Conservation (phyloP, 2,329 filamentous ascomycete species). For the Elsinoe necatrix region DNA sequence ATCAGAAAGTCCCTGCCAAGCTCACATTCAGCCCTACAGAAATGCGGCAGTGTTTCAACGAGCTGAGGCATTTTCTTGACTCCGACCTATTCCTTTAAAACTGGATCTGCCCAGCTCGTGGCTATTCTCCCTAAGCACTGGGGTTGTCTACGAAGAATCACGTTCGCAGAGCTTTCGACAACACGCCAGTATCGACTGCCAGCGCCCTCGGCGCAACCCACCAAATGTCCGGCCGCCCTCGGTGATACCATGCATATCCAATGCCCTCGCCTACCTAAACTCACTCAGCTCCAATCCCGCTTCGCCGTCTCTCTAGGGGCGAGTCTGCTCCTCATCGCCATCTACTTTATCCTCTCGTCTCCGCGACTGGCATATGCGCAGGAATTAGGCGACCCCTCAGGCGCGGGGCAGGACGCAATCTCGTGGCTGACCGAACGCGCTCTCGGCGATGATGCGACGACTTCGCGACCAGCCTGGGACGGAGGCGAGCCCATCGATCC, state of each 20-base stretch:
- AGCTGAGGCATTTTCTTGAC: constrained; percentile 3
- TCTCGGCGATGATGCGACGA: not conserved
- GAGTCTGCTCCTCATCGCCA: constrained; percentile 49
- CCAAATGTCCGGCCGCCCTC: constrained; percentile 2
- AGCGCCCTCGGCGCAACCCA: constrained; percentile 8
- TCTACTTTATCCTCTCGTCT: constrained; percentile 54
- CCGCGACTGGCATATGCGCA: constrained; percentile 55
- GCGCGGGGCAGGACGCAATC: constrained; percentile 37
- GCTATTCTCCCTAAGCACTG: too few relatives aligned
- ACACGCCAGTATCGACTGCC: not conserved
- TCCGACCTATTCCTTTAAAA: not conserved
- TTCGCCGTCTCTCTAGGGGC: constrained; percentile 59
- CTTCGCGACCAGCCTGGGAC: not conserved
- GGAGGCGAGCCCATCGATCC: constrained; percentile 1
- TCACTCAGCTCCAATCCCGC: constrained; percentile 63
- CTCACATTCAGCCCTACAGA: not conserved
- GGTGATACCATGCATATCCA: constrained; percentile 21
- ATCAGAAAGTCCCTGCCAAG: constrained; percentile 1
- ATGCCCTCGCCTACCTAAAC: constrained; percentile 36
- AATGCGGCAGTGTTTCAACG: constrained; percentile 6
- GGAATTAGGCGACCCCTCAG: constrained; percentile 43
- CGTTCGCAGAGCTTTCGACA: too few relatives aligned
- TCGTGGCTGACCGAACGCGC: not conserved
- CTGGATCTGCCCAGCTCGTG: not conserved
- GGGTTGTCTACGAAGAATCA: not conserved